Conservation (phyloP, 768 basidiomycete genomes). For the Lepiota venenata region DNA sequence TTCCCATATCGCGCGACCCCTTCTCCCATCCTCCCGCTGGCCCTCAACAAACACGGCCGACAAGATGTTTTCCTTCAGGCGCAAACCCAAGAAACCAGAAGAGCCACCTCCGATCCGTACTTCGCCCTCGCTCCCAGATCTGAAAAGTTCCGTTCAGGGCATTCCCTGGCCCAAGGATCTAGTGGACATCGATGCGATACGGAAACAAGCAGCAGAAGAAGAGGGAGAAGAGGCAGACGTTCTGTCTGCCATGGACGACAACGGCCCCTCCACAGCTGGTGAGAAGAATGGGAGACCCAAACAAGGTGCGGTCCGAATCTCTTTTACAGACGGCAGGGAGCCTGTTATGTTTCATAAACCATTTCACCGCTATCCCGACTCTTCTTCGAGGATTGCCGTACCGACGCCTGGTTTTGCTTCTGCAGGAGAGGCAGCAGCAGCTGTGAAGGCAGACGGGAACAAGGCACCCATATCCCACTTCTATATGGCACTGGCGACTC, state of each 20-base stretch:
- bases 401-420: constrained; percentile 14
- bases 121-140: constrained; percentile 81
- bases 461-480: constrained; percentile 56
- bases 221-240: constrained; percentile 2
- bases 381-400: constrained; percentile 9
- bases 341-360: constrained; percentile 76
- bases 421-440: constrained; percentile 42
- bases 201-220: constrained; percentile 26
- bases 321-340: constrained; percentile 48
- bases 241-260: not conserved
- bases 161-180: constrained; percentile 86
- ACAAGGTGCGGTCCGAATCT: constrained; percentile 71
- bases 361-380: constrained; percentile 41
- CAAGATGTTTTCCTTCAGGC: constrained; percentile 73
- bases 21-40: constrained; percentile 5
- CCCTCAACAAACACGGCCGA: constrained; percentile 1
- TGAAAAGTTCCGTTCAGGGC: constrained; percentile 53
- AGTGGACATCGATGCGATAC: constrained; percentile 67
- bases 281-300: constrained; percentile 8
- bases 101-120: constrained; percentile 51
- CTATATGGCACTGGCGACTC: constrained; percentile 64
- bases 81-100: constrained; percentile 57
- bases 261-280: not conserved
- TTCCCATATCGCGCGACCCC: not conserved
- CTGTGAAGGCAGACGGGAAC: constrained; percentile 18